These are phyloP conservation scores for Leptodontidium sp. DNA, from an alignment of 2,329 filamentous ascomycete genomes.

Conservation along the genomic window DNA sequence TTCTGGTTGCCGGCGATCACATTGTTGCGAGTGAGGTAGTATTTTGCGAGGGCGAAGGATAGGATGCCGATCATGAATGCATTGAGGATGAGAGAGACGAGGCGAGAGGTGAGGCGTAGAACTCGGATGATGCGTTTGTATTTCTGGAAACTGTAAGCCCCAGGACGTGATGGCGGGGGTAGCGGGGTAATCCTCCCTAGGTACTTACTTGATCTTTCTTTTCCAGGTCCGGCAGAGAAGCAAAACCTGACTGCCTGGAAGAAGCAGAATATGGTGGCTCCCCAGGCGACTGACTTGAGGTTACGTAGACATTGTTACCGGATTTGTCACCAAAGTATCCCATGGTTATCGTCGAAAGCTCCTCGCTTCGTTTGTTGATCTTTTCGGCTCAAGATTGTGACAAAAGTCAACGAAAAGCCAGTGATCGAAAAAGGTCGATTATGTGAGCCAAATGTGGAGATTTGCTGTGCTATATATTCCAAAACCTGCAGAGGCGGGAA, in stretches of 20 bases:
- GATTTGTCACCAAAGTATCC: slow-evolving; percentile 27
- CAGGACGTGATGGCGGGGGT: not conserved
- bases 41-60: slow-evolving; percentile 34
- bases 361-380: too few species aligned
- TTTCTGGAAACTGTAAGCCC: slow-evolving; percentile 20
- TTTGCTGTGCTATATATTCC: not conserved
- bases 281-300: slow-evolving; percentile 38
- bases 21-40: slow-evolving; percentile 32
- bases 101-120: slow-evolving; percentile 35
- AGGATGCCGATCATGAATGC: slow-evolving; percentile 32
- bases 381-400: too few species aligned
- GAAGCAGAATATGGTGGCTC: slow-evolving; percentile 13
- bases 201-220: slow-evolving; percentile 31
- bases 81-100: slow-evolving; percentile 32
- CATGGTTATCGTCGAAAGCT: slow-evolving; percentile 14
- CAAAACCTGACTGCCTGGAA: slow-evolving; percentile 19
- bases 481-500: not conserved
- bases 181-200: not conserved
- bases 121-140: slow-evolving; percentile 37
- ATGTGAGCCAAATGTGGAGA: not conserved
- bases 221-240: slow-evolving; percentile 25
- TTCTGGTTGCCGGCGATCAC: slow-evolving; percentile 14
- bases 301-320: slow-evolving; percentile 55
- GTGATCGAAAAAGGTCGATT: not conserved
- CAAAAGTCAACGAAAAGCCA: too few species aligned